Evolutionary conservation across 2,329 filamentous ascomycete genomes (phyloP), one percentile per base, ranked within the genome.

Genomic region (Claviceps quebecensis): DNA sequence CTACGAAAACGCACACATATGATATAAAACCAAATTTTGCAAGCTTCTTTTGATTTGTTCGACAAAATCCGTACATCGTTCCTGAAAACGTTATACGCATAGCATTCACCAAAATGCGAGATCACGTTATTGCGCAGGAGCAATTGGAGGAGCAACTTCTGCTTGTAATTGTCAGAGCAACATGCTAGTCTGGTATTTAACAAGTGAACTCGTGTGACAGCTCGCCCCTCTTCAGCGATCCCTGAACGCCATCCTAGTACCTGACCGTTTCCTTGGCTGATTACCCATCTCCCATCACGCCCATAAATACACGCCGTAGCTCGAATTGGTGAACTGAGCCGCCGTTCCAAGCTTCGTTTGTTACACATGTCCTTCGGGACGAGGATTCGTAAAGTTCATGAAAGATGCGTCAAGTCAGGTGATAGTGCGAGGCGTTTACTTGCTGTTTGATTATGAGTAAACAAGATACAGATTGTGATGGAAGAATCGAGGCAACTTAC

Each of bases 381-480:
- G 63, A 61, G 59, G 62, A 54, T 67, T 54, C 64, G 61, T 63
- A 60, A 60, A 3, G 61, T 56, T 67, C 64, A 68, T 67, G 61
- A 61, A 61, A 68, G 70, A 71, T 71, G 67, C 60, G 69, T 72
- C 66, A 63, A 71, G 71, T 70, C 70, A 77, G 77, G 75, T 74
- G 71, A 71, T 70, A 72, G 71, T 69, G 73, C 70, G 74, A 78
- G 71, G 68, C 70, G 76, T 79, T 84, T 84, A 84, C 75, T 84
- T 84, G 73, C 80, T 84, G 64, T 41, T 8, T 17, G 39, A 7
- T 13, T 54, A 61, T 74, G 64, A 72, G 70, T 53, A 47, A 47
- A 17, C 46, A 26, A n/a, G 38, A 14, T 40, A 14, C 36, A 34
- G 11, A 19, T 26, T 9, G 36, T 39, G 7, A 34, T 1, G 19